Evolutionary conservation across 2,329 filamentous ascomycete species (phyloP).

Genomic region (Fragosphaeria purpurea): DNA sequence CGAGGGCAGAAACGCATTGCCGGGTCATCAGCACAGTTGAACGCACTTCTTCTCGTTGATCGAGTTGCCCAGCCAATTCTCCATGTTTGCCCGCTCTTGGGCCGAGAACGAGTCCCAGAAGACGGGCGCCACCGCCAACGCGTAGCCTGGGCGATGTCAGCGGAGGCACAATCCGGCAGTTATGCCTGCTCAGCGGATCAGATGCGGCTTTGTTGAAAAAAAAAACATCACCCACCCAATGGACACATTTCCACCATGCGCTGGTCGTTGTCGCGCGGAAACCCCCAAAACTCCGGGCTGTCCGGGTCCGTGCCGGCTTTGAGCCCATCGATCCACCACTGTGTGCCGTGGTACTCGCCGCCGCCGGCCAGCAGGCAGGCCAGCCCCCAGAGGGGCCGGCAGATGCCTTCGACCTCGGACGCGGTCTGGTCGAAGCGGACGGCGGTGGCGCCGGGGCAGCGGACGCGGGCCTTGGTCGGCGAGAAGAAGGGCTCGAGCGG

Average conservation of each 20-base stretch:
- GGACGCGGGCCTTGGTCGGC: slow-evolving; percentile 52
- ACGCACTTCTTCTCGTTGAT: slow-evolving; percentile 65
- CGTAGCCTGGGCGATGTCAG: slow-evolving; percentile 39
- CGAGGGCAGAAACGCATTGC: neutral
- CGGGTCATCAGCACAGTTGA: neutral
- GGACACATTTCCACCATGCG: slow-evolving; percentile 81
- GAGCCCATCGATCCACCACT: slow-evolving; percentile 61
- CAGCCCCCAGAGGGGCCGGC: slow-evolving; percentile 66
- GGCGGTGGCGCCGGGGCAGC: slow-evolving; percentile 58
- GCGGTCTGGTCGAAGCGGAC: slow-evolving; percentile 70
- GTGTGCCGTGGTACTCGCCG: slow-evolving; percentile 51
- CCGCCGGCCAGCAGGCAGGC: slow-evolving; percentile 60
- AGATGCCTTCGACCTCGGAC: slow-evolving; percentile 67
- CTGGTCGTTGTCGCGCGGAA: slow-evolving; percentile 66
- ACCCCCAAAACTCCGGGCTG: slow-evolving; percentile 65
- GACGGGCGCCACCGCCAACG: slow-evolving; percentile 56
- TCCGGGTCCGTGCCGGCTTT: slow-evolving; percentile 61
- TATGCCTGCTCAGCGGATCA: too few species aligned
- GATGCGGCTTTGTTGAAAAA: too few species aligned
- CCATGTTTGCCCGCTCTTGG: slow-evolving; percentile 54
- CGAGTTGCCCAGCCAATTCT: slow-evolving; percentile 60
- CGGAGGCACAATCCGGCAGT: too few species aligned
- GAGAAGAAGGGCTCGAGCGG: slow-evolving; percentile 66
- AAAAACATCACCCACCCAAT: slow-evolving; percentile 35
- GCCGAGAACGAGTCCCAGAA: slow-evolving; percentile 58